phyloP scores from a whole-genome alignment of 2,329 filamentous ascomycete species.

The Alternaria sp. region DNA sequence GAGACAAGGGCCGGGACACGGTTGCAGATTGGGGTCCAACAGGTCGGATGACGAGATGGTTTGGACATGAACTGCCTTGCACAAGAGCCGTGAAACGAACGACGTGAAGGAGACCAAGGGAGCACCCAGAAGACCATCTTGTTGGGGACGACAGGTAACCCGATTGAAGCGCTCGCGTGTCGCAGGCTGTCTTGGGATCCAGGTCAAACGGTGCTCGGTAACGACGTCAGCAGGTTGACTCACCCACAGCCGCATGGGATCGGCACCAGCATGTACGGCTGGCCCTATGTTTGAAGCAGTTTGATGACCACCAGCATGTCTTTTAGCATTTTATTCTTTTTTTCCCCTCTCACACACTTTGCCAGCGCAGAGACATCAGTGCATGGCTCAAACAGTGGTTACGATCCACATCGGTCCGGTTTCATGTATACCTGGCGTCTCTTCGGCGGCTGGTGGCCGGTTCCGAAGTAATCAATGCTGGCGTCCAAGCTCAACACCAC shows the following conservation, averaged over 20 bases:
- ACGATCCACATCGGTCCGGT: constrained; percentile 29
- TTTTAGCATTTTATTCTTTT: constrained; percentile 3
- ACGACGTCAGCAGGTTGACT: constrained; percentile 11
- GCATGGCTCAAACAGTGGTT: constrained; percentile 13
- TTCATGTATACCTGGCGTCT: constrained; percentile 25
- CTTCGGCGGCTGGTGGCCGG: constrained; percentile 3
- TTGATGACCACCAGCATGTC: constrained; percentile 15
- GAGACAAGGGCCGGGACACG: constrained; percentile 68
- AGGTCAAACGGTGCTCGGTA: constrained; percentile 10
- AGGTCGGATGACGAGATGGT: constrained; percentile 3
- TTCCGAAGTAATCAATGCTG: constrained; percentile 14
- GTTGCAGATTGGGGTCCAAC: constrained; percentile 25
- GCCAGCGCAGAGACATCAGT: constrained; percentile 1
- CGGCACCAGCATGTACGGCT: constrained; percentile 13
- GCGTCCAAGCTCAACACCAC: constrained; percentile 14
- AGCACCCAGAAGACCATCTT: not conserved
- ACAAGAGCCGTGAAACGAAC: constrained; percentile 14
- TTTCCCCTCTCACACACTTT: not conserved
- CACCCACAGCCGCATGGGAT: constrained; percentile 11
- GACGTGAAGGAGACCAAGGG: constrained; percentile 5
- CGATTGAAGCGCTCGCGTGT: constrained; percentile 14
- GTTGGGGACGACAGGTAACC: constrained; percentile 9
- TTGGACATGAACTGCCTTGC: constrained; percentile 3
- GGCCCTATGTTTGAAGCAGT: constrained; percentile 15
- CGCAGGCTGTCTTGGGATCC: constrained; percentile 11